phyloP scores from a whole-genome alignment of 441 rosid genomes.

The Adansonia rubrostipa region DNA sequence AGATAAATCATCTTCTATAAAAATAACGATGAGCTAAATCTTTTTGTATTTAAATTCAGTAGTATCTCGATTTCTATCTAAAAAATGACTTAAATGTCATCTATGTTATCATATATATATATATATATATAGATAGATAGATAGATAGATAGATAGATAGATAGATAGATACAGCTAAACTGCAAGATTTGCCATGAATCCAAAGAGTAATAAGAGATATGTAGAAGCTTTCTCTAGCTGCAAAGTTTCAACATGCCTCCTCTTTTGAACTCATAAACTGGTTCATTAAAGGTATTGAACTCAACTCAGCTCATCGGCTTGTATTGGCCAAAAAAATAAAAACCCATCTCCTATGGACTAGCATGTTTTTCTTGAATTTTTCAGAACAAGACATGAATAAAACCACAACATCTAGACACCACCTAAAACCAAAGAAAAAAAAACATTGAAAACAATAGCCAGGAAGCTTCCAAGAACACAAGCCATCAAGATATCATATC shows the following conservation, averaged over 20 bases:
- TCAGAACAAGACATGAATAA: too few relatives aligned
- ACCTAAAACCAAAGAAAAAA: too few relatives aligned
- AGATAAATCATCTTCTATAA: neutral
- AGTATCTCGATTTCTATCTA: neutral
- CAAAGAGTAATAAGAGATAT: neutral
- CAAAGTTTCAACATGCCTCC: neutral
- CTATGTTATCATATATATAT: neutral
- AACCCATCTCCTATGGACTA: too few relatives aligned
- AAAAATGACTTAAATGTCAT: neutral
- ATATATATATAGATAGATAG: too few relatives aligned
- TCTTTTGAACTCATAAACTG: neutral
- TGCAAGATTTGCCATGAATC: neutral
- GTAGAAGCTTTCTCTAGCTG: neutral
- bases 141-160: too few relatives aligned
- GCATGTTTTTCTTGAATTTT: too few relatives aligned
- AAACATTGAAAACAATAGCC: too few relatives aligned
- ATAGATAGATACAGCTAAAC: neutral
- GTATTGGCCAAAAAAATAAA: too few relatives aligned
- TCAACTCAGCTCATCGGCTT: too few relatives aligned
- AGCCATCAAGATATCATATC: too few relatives aligned
- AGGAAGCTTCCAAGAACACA: too few relatives aligned
- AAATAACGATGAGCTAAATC: neutral
- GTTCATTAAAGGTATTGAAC: neutral
- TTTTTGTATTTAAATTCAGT: neutral
- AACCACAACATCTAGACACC: too few relatives aligned